Conservation (phyloP, 768 basidiomycete genomes). For the Steccherinum ochraceum region DNA sequence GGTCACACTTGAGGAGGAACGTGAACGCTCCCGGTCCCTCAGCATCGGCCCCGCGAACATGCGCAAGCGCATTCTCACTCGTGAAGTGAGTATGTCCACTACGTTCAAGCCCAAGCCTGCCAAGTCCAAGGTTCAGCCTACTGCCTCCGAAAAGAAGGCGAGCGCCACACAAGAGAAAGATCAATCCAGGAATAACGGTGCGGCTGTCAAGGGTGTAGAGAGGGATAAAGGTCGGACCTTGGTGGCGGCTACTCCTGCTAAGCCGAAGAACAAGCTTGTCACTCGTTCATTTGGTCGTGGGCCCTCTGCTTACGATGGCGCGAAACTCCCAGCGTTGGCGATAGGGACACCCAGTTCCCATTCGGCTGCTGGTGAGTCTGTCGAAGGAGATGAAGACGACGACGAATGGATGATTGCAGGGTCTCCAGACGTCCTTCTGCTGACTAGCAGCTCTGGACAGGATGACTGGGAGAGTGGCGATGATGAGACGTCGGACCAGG, state of each 20-base stretch:
- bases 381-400: constrained; percentile 17
- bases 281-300: neutral
- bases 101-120: constrained; percentile 43
- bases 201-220: neutral
- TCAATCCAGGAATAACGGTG: neutral
- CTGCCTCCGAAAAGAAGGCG: neutral
- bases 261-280: constrained; percentile 17
- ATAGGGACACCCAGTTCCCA: constrained; percentile 1
- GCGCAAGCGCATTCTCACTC: constrained; percentile 51
- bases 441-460: neutral
- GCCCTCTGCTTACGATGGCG: neutral
- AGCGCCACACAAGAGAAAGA: constrained; percentile 3
- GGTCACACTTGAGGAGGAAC: constrained; percentile 63
- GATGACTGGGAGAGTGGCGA: neutral
- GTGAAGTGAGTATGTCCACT: constrained; percentile 75
- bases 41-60: constrained; percentile 23
- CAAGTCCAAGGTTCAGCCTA: neutral
- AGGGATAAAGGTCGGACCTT: constrained; percentile 32
- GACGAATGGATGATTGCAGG: constrained; percentile 19
- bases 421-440: constrained; percentile 16
- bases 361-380: constrained; percentile 1
- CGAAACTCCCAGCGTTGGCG: neutral
- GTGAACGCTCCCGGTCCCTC: constrained; percentile 29
- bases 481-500: neutral
- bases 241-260: constrained; percentile 52